These are phyloP conservation scores for Annulohypoxylon stygium DNA, from an alignment of 495 filamentous ascomycete genomes.

Conservation along the genomic window DNA sequence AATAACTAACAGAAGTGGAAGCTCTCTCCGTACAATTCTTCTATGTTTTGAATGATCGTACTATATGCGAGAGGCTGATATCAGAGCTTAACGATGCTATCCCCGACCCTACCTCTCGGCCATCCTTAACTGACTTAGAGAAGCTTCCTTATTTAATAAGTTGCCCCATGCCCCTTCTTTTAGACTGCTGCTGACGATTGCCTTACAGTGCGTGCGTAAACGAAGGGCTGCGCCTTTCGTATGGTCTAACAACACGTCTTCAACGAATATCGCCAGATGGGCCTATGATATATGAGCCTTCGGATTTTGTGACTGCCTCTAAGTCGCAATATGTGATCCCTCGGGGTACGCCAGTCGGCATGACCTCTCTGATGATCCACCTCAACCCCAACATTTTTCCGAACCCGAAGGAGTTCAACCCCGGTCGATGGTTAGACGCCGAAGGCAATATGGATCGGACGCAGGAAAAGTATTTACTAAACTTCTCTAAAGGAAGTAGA, in stretches of 20 bases:
- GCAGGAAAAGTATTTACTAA: conserved; percentile 19
- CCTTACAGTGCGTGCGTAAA: conserved; percentile 57
- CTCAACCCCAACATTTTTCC: conserved; percentile 21
- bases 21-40: conserved; percentile 27
- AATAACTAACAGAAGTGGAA: conserved; percentile 53
- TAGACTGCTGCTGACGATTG: not conserved
- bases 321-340: conserved; percentile 26
- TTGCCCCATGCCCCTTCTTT: not conserved
- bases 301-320: not conserved
- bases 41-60: conserved; percentile 12
- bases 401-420: not conserved
- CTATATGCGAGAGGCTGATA: conserved; percentile 9
- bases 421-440: conserved; percentile 18
- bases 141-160: conserved; percentile 64
- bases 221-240: conserved; percentile 63
- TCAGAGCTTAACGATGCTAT: conserved; percentile 49
- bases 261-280: conserved; percentile 14
- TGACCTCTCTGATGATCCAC: conserved; percentile 10
- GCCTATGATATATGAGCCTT: conserved; percentile 13
- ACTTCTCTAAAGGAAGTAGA: conserved; percentile 28
- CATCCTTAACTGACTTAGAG: conserved; percentile 61
- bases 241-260: conserved; percentile 50
- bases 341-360: conserved; percentile 23
- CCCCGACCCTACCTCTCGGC: conserved; percentile 36
- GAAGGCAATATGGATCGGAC: conserved; percentile 6